phyloP scores from a whole-genome alignment of 805 yeast genomes.

The Kazachstania psychrophila region DNA sequence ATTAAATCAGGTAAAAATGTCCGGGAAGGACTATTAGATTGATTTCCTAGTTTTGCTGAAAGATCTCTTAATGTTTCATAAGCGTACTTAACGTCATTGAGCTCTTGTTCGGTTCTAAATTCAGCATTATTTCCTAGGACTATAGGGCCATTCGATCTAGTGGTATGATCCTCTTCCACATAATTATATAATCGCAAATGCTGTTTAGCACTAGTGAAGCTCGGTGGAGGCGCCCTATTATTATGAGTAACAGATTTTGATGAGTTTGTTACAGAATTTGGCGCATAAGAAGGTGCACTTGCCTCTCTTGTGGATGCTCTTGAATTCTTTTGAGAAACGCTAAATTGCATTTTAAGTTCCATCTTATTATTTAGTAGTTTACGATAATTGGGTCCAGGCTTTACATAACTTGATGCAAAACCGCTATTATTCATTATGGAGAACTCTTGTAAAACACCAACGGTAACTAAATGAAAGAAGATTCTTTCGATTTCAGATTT shows the following conservation, averaged over 20 bases:
- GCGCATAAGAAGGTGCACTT: background rate
- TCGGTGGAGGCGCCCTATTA: conserved; percentile 2
- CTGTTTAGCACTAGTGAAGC: conserved; percentile 11
- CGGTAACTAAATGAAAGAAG: conserved; percentile 65
- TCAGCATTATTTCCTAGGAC: conserved; percentile 8
- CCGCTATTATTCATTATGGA: conserved; percentile 69
- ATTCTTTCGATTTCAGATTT: conserved; percentile 72
- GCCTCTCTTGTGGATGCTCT: conserved; percentile 12
- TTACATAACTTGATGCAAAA: conserved; percentile 70
- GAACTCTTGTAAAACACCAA: conserved; percentile 59
- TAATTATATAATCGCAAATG: conserved; percentile 10
- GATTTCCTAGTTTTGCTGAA: conserved; percentile 15
- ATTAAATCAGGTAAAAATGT: conserved; percentile 20
- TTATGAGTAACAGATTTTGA: background rate
- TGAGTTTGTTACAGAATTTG: background rate
- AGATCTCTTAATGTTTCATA: conserved; percentile 19
- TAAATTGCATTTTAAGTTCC: conserved; percentile 45
- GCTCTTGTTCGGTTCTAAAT: conserved; percentile 17
- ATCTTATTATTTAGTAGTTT: conserved; percentile 37
- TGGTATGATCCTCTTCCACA: background rate
- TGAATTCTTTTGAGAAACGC: conserved; percentile 17
- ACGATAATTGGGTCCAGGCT: conserved; percentile 46
- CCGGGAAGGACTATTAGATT: conserved; percentile 19
- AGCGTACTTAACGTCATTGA: conserved; percentile 17
- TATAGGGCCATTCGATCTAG: conserved; percentile 9